Conservation (phyloP, 2,329 filamentous ascomycete species). For the Metarhizium sp. region DNA sequence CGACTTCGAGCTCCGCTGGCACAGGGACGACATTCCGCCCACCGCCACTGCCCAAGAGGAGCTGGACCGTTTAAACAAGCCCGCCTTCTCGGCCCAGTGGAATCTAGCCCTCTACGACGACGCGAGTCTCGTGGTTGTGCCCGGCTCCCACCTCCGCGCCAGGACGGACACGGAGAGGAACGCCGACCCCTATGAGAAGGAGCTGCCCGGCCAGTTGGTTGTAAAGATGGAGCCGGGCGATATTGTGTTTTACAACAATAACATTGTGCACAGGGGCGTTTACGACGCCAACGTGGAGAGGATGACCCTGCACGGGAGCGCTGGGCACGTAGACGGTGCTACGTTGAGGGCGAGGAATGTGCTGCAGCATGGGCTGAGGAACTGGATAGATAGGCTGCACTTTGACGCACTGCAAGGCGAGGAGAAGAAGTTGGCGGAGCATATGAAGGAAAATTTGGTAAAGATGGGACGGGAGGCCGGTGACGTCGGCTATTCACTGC, state of each 20-base stretch:
- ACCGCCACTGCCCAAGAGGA: conserved; percentile 58
- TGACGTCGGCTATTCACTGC: conserved; percentile 53
- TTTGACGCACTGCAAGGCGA: conserved; percentile 37
- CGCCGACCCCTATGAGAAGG: conserved; percentile 53
- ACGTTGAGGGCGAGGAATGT: conserved; percentile 56
- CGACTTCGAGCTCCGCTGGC: conserved; percentile 71
- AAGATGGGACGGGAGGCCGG: conserved; percentile 50
- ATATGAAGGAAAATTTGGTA: conserved; percentile 54
- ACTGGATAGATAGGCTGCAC: conserved; percentile 52
- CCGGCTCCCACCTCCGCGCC: conserved; percentile 62
- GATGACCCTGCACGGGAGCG: conserved; percentile 63
- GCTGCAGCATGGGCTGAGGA: conserved; percentile 62
- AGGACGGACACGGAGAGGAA: conserved; percentile 59
- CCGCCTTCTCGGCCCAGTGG: conserved; percentile 72
- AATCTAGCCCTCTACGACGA: conserved; percentile 75
- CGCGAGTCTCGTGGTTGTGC: conserved; percentile 62
- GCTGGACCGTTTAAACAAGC: conserved; percentile 43
- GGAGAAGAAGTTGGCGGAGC: conserved; percentile 41
- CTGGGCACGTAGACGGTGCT: conserved; percentile 49
- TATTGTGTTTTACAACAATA: conserved; percentile 81
- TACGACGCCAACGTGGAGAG: conserved; percentile 51
- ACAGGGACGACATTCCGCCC: conserved; percentile 69
- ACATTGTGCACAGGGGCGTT: conserved; percentile 67
- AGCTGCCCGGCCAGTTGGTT: conserved; percentile 53
- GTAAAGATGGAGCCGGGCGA: conserved; percentile 65